Percentiles rank a stretch among this genome's conserved stretches.
Conservation (phyloP, 768 basidiomycete genomes). For the Mycena belliarum region DNA sequence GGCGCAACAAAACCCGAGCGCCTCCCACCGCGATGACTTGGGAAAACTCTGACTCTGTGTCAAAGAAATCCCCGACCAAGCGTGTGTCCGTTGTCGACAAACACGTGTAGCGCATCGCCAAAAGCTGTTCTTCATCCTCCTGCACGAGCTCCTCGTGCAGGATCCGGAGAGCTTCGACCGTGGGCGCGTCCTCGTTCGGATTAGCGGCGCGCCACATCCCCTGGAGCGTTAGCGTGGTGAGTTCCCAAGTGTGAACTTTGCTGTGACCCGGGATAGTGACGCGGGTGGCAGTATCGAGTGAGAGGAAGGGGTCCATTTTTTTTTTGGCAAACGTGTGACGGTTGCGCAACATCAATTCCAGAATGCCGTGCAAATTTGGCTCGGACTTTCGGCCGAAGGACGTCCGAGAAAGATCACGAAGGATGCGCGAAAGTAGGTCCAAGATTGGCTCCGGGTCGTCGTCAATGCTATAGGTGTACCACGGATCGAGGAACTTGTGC, state of each 20-base stretch:
- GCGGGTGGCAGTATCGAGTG: not conserved
- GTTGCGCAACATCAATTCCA: conserved; percentile 9
- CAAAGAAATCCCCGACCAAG: not conserved
- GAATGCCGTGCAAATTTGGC: conserved; percentile 2
- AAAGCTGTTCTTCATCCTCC: conserved; percentile 5
- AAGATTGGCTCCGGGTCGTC: not conserved
- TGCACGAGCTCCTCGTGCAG: conserved; percentile 4
- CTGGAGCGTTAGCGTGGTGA: not conserved
- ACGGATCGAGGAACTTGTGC: not conserved
- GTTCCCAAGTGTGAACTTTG: too few species aligned
- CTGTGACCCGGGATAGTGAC: not conserved
- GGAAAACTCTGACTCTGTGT: not conserved
- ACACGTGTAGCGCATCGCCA: not conserved
- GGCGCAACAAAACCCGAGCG: not conserved
- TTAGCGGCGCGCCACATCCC: conserved; percentile 8
- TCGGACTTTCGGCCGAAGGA: not conserved
- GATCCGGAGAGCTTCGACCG: not conserved
- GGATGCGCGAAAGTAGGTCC: not conserved
- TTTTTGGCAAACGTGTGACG: not conserved
- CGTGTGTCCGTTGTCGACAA: not conserved
- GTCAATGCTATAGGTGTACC: not conserved
- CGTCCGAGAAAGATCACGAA: not conserved
- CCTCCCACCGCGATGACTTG: not conserved
- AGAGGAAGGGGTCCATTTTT: not conserved
- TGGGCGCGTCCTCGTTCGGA: conserved; percentile 5